phyloP scores from a whole-genome alignment of 805 yeast species.

The Deakozyma indianensis region DNA sequence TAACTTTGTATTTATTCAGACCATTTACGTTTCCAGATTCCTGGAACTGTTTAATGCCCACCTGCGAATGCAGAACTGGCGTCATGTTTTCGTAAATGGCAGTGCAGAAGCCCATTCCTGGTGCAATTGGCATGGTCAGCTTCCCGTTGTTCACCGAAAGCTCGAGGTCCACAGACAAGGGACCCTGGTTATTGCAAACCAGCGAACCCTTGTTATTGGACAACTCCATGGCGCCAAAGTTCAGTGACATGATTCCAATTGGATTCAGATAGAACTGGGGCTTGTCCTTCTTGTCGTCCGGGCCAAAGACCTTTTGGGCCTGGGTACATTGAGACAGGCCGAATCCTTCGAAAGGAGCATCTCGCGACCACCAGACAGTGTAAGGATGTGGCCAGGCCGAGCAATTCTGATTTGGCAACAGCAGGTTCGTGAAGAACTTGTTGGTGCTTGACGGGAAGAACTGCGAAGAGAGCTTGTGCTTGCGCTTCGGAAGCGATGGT shows the following conservation, averaged over 20 bases:
- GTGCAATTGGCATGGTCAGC: slow-evolving; percentile 29
- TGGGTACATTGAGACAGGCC: slow-evolving; percentile 52
- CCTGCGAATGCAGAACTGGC: slow-evolving; percentile 33
- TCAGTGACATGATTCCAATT: slow-evolving; percentile 31
- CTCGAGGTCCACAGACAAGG: not conserved
- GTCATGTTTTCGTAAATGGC: slow-evolving; percentile 26
- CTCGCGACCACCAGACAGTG: slow-evolving; percentile 51
- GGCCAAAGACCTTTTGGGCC: slow-evolving; percentile 54
- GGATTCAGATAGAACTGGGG: slow-evolving; percentile 34
- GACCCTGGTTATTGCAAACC: not conserved
- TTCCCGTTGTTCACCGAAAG: not conserved
- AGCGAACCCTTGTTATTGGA: slow-evolving; percentile 7
- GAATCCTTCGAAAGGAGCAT: slow-evolving; percentile 36
- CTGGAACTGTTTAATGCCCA: slow-evolving; percentile 44
- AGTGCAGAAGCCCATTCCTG: slow-evolving; percentile 47
- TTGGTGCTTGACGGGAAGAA: slow-evolving; percentile 30
- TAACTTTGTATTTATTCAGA: slow-evolving; percentile 38
- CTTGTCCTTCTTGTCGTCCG: slow-evolving; percentile 37
- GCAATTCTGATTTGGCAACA: slow-evolving; percentile 48
- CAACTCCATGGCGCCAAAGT: slow-evolving; percentile 24
- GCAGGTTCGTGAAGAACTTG: slow-evolving; percentile 62
- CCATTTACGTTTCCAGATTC: slow-evolving; percentile 26
- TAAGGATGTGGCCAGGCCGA: slow-evolving; percentile 80
- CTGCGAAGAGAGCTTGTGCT: not conserved
- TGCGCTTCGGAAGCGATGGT: not conserved